Evolutionary conservation across 129 eudicot genomes (phyloP).

Genomic region (Flaveria brownii): DNA sequence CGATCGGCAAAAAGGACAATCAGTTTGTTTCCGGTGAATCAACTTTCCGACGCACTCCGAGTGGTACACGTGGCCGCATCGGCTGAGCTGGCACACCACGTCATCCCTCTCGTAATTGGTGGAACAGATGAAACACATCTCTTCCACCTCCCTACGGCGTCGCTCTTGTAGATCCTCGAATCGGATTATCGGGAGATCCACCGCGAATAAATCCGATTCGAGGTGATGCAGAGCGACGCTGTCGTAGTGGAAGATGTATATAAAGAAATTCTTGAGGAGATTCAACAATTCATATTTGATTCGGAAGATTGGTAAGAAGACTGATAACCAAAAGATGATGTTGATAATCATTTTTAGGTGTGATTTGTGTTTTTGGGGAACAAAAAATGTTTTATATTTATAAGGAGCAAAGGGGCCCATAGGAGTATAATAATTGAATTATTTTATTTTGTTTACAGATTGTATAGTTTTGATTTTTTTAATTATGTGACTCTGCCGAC

Average conservation of each 20-base stretch:
- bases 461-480: background rate
- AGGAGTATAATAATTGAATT: too few species aligned
- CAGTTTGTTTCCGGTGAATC: constrained; percentile 17
- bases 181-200: constrained; percentile 35
- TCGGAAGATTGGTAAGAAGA: constrained; percentile 21
- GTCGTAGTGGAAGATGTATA: background rate
- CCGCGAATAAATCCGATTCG: background rate
- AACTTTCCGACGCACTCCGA: constrained; percentile 24
- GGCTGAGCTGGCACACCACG: constrained; percentile 37
- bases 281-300: constrained; percentile 15
- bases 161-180: constrained; percentile 34
- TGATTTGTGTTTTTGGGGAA: constrained; percentile 1
- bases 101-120: constrained; percentile 22
- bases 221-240: background rate
- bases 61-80: constrained; percentile 36
- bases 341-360: constrained; percentile 26
- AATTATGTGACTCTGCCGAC: background rate
- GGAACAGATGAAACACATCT: constrained; percentile 36
- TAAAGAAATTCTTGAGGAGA: background rate
- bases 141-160: constrained; percentile 27
- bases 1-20: constrained; percentile 31
- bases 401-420: background rate
- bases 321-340: constrained; percentile 19
- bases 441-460: background rate
- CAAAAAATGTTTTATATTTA: background rate